Conservation (phyloP, 495 filamentous ascomycete species). For the Aspergillus coremiiformis region DNA sequence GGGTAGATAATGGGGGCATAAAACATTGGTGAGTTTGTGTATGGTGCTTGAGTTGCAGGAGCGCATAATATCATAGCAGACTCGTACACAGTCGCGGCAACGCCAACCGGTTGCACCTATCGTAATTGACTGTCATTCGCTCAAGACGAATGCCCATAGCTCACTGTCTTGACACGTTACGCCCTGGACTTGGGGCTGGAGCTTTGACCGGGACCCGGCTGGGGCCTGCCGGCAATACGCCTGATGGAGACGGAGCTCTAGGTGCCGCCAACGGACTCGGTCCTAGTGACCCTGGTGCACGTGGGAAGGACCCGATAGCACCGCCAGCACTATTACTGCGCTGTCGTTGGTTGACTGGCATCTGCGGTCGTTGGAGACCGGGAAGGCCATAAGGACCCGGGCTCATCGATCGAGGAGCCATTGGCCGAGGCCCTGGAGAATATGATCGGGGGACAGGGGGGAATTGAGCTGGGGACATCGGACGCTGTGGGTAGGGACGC, state of each 20-base stretch:
- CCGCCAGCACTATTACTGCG: slow-evolving; percentile 48
- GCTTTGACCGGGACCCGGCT: slow-evolving; percentile 7
- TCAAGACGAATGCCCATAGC: not conserved
- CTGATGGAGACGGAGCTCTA: slow-evolving; percentile 29
- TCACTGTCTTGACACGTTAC: slow-evolving; percentile 1
- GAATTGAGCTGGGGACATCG: slow-evolving; percentile 34
- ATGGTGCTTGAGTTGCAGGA: slow-evolving; percentile 20
- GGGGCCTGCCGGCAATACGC: slow-evolving; percentile 27
- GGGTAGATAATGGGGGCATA: not conserved
- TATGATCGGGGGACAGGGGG: slow-evolving; percentile 38
- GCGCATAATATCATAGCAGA: slow-evolving; percentile 13
- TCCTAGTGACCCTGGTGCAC: slow-evolving; percentile 42
- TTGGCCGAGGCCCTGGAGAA: slow-evolving; percentile 32
- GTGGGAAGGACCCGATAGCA: slow-evolving; percentile 35
- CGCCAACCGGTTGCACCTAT: slow-evolving; percentile 1
- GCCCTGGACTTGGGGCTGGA: slow-evolving; percentile 5
- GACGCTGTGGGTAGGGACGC: slow-evolving; percentile 16
- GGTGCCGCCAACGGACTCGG: slow-evolving; percentile 48
- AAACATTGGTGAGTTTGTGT: not conserved
- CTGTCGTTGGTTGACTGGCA: slow-evolving; percentile 33
- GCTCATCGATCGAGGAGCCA: slow-evolving; percentile 42
- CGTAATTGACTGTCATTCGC: not conserved
- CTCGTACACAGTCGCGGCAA: slow-evolving; percentile 8
- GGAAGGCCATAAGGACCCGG: slow-evolving; percentile 44
- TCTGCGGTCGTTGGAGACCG: slow-evolving; percentile 39